Conservation (phyloP, 805 yeast species). For the Schwanniomyces yamadae region DNA sequence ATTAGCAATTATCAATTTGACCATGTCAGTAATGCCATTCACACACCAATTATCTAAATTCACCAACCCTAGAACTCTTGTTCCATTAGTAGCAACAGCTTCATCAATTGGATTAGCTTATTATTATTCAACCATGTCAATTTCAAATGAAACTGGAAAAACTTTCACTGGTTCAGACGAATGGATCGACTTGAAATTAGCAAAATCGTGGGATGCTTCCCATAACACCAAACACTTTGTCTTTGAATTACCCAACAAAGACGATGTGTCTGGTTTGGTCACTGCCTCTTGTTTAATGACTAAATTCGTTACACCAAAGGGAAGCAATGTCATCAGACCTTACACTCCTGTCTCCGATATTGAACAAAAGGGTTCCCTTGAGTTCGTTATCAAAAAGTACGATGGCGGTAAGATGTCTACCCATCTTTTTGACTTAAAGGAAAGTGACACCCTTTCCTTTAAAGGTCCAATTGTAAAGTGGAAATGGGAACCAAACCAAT, state of each 20-base stretch:
- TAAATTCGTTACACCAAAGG: conserved; percentile 80
- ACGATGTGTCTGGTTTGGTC: conserved; percentile 70
- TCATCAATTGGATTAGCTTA: conserved; percentile 35
- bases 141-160: conserved; percentile 38
- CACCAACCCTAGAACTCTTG: conserved; percentile 24
- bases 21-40: conserved; percentile 20
- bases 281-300: conserved; percentile 80
- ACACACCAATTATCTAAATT: conserved; percentile 22
- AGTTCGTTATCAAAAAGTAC: conserved; percentile 81
- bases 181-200: conserved; percentile 70
- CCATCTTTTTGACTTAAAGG: conserved; percentile 69
- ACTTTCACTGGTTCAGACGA: conserved; percentile 62
- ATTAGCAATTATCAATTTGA: too few species aligned
- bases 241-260: conserved; percentile 66
- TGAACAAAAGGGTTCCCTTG: conserved; percentile 69
- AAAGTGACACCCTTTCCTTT: conserved; percentile 79
- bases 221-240: conserved; percentile 65
- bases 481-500: conserved; percentile 86
- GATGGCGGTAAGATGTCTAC: conserved; percentile 80
- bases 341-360: conserved; percentile 82
- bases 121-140: conserved; percentile 21
- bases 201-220: conserved; percentile 49
- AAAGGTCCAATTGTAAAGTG: conserved; percentile 94
- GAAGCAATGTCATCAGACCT: conserved; percentile 82
- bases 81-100: conserved; percentile 32